Evolutionary conservation across 768 basidiomycete species (phyloP).

Genomic region (Kwoniella bestiolae): DNA sequence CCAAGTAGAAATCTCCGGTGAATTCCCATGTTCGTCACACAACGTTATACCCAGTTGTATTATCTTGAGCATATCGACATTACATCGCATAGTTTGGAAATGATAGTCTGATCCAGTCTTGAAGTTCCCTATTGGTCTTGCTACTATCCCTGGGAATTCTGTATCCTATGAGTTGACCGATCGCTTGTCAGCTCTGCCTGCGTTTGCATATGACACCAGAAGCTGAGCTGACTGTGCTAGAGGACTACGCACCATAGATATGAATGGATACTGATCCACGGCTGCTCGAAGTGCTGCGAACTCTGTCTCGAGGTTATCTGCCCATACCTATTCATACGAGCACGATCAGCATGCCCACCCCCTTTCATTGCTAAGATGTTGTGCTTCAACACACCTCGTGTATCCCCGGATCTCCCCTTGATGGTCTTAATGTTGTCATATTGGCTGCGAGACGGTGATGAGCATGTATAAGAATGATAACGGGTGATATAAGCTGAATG

Average conservation of each 20-base stretch:
- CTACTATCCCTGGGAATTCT: slow-evolving; percentile 98
- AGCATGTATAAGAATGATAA: neutral
- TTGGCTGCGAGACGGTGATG: neutral
- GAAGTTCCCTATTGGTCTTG: slow-evolving; percentile 93
- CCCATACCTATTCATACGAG: slow-evolving; percentile 72
- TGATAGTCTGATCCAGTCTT: slow-evolving; percentile 98
- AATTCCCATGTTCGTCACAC: slow-evolving; percentile 89
- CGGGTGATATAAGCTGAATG: neutral
- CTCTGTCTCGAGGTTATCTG: slow-evolving; percentile 86
- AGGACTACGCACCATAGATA: slow-evolving; percentile 76
- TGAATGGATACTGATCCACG: slow-evolving; percentile 88
- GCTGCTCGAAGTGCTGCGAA: slow-evolving; percentile 84
- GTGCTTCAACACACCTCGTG: slow-evolving; percentile 36
- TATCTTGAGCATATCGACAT: slow-evolving; percentile 96
- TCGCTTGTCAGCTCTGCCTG: neutral
- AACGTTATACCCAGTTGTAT: slow-evolving; percentile 96
- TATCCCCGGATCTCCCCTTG: slow-evolving; percentile 42
- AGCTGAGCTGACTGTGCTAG: neutral
- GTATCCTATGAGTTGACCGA: slow-evolving; percentile 70
- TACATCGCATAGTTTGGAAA: slow-evolving; percentile 99
- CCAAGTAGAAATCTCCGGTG: slow-evolving; percentile 93
- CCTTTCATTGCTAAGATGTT: neutral
- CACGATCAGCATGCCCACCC: neutral
- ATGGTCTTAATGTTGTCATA: slow-evolving; percentile 36
- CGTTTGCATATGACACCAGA: neutral